phyloP scores from a whole-genome alignment of 2,329 filamentous ascomycete genomes.

The Ceratocystis huliohia region DNA sequence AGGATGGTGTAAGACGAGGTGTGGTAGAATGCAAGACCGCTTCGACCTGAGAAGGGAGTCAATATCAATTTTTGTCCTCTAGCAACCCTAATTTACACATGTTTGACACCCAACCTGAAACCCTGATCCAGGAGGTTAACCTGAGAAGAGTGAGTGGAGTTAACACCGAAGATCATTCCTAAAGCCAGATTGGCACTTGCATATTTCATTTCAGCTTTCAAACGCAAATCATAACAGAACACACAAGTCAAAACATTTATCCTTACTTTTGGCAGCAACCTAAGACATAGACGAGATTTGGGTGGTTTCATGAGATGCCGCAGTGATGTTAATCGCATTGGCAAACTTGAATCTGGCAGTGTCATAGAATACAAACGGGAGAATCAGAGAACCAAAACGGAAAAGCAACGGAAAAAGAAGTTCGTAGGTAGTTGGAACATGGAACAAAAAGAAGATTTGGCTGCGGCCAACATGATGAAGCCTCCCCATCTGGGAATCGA shows the following conservation, averaged over 20 bases:
- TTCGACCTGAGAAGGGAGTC: slow-evolving; percentile 1
- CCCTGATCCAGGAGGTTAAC: neutral
- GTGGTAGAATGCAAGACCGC: slow-evolving; percentile 41
- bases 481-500: slow-evolving; percentile 21
- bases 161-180: neutral
- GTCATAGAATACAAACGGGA: too few species aligned
- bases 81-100: slow-evolving; percentile 9
- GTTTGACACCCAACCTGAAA: neutral
- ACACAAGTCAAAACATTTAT: neutral
- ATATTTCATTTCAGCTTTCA: neutral
- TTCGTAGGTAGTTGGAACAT: neutral
- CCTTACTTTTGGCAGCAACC: neutral
- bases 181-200: neutral
- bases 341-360: neutral
- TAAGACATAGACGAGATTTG: slow-evolving; percentile 2
- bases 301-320: neutral
- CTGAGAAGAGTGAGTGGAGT: neutral
- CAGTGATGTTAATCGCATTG: neutral
- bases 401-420: neutral
- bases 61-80: neutral
- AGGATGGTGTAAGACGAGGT: slow-evolving; percentile 47
- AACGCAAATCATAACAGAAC: neutral
- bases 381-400: neutral
- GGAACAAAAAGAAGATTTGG: neutral
- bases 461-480: fast-evolving